A percentile compares a stretch with the other conserved stretches of the same genome.
phyloP scores from a whole-genome alignment of 176 grass and related monocot genomes.

The Neostapfia colusana region DNA sequence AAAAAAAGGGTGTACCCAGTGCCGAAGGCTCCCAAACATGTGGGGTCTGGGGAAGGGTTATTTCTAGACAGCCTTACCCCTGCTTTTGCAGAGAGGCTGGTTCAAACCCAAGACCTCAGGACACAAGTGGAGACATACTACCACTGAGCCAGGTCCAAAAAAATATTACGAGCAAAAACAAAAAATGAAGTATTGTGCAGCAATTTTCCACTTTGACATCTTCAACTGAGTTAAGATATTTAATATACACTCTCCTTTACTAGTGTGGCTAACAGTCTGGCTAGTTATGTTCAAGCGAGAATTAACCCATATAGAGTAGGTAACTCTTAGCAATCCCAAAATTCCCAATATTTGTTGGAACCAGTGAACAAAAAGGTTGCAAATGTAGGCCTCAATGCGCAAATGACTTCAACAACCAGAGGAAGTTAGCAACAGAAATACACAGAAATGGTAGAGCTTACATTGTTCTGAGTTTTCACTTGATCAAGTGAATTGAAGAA shows the following conservation, averaged over 20 bases:
- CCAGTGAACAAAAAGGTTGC: background rate
- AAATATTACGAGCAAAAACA: background rate
- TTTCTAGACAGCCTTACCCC: too few relatives aligned
- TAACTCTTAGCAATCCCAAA: background rate
- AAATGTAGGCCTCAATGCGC: background rate
- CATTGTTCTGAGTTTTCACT: conserved; percentile 98
- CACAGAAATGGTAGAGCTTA: conserved; percentile 52
- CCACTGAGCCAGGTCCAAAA: too few relatives aligned
- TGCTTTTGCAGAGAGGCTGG: too few relatives aligned
- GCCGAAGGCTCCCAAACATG: too few relatives aligned
- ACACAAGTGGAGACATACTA: too few relatives aligned
- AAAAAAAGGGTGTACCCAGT: too few relatives aligned
- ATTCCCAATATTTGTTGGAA: background rate
- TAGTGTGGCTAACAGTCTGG: background rate
- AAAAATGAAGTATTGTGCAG: background rate
- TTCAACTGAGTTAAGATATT: background rate
- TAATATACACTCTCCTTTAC: background rate
- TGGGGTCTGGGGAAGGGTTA: too few relatives aligned
- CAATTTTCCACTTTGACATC: background rate
- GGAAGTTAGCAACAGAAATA: conserved; percentile 30
- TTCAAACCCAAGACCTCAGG: too few relatives aligned
- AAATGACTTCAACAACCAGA: background rate
- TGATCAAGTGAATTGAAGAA: conserved; percentile 98
- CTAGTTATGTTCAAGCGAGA: background rate
- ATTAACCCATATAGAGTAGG: background rate